Evolutionary conservation across 495 filamentous ascomycete genomes (phyloP), one percentile per base, ranked within the genome.

Genomic region (Penicillium chermesinum): DNA sequence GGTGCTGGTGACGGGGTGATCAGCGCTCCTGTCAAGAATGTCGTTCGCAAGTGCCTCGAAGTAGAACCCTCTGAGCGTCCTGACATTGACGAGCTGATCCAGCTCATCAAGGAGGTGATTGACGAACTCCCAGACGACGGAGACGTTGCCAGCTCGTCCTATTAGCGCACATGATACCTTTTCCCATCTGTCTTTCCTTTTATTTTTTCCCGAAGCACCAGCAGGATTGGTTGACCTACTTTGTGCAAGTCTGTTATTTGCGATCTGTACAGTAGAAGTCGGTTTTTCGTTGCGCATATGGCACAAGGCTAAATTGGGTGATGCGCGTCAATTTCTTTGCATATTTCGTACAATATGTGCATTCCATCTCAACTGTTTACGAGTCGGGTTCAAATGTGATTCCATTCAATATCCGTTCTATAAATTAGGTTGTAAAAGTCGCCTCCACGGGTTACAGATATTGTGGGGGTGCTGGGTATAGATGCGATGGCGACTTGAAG

Each of bases 41-140:
- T 97, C 5, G 89, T 97, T 35, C 73, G 89, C 69, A 83, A 77
- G 61, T 98, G 93, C 67, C 70, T 98, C 63, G 83, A 77, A 64
- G 89, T 98, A n/a, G 93, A 98, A 72, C 86, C 94, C 19, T 81
- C 74, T 8, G 94, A 98, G 59, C 75, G 93, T 50, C 93, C 93
- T 9, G 87, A 94, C 70, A 86, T 98, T 52, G 84, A 88, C 52
- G 86, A 95, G 73, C 62, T 98, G 70, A 95, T 95, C 58, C 69
- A 74, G 46, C 77, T 90, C 63, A 82, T 95, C 33, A 82, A 90
- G 71, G 70, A 75, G 39, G 85, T 88, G 7, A 81, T 96, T 55
- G 80, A 75, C 15, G 74, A 78, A 55, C 62, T 94, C 55, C 87
- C 88, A 2, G 85, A 87, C 12, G 89, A 93, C 55, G 83, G 78